Evolutionary conservation across 805 yeast genomes (phyloP), one percentile per base, ranked within the genome.

Genomic region (Ogataea saltuana): DNA sequence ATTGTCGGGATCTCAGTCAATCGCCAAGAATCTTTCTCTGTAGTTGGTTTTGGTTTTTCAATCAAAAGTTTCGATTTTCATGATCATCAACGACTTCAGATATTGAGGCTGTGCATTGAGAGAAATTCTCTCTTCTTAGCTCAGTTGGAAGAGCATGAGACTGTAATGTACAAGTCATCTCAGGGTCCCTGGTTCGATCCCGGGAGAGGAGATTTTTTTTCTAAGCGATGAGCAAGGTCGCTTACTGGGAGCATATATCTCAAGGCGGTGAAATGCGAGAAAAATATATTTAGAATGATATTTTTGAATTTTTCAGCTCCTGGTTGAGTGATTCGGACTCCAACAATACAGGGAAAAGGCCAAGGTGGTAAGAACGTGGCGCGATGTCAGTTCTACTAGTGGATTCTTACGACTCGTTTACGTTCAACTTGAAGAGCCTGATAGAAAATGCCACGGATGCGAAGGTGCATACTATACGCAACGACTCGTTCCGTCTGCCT

Each of bases 401-500:
- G 11, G 99, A 93, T 63, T 90, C 97, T 2, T 90, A 93, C 61
- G 99, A 93, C 63, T 91, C 98, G 2, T 93, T 91, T 71, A 85
- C 97, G 4, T 86, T 78, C 65, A 93, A 93, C 60, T 74, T 93
- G 38, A 76, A 77, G 28, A 72, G 75, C 37, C 73, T 91, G 16
- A 63, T 90, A 18, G 76, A 74, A 48, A 61, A 64, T 13, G 74
- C 83, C 11, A 72, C 85, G 0, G 68, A 65, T 1, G 69, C 70
- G 21, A 51, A 64, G n/a, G 83, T 81, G 3, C 58, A 69, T 29
- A 78, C 83, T 3, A 76, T 83, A 25, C 85, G 81, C 56, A 81
- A 83, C 59, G 88, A 85, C 56, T 65, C 82, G 0, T 67, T 76
- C 17, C 59, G 63, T 6, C 41, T 64, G 1, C 57, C 64, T 3